Conservation (phyloP, 305 asterid species). For the Fraxinus latifolia region DNA sequence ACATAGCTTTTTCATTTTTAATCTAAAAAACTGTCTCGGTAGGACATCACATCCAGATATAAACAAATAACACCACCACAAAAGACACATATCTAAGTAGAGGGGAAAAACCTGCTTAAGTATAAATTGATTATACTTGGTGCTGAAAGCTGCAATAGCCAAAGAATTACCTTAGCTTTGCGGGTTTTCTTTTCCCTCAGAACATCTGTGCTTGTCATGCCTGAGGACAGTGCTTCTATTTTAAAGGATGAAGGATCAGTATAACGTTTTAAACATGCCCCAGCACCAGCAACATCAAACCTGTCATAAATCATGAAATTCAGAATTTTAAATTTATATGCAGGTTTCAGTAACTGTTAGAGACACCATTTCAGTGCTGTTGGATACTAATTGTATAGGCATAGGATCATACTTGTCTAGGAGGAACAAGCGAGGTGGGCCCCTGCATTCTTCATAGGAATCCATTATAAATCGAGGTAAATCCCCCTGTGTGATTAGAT, state of each 20-base stretch:
- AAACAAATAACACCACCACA: constrained; percentile 18
- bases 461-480: constrained; percentile 90
- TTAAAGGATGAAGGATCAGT: constrained; percentile 81
- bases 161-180: constrained; percentile 62
- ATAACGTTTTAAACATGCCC: constrained; percentile 88
- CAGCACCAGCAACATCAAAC: constrained; percentile 93
- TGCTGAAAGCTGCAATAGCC: constrained; percentile 16
- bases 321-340: neutral
- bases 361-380: neutral
- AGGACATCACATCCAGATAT: neutral
- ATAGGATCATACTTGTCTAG: constrained; percentile 75
- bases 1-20: neutral
- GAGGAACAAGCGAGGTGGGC: constrained; percentile 91
- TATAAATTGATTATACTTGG: neutral
- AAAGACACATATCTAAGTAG: constrained; percentile 3
- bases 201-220: constrained; percentile 42
- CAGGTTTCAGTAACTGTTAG: neutral
- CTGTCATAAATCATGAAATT: constrained; percentile 30
- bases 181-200: constrained; percentile 67
- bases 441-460: constrained; percentile 95
- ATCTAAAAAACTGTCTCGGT: neutral
- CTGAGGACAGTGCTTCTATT: constrained; percentile 46
- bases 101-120: constrained; percentile 10
- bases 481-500: constrained; percentile 66
- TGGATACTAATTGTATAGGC: neutral